Evolutionary conservation across 208 protist genomes (phyloP).

Genomic region (Acanthamoeba healyi): DNA sequence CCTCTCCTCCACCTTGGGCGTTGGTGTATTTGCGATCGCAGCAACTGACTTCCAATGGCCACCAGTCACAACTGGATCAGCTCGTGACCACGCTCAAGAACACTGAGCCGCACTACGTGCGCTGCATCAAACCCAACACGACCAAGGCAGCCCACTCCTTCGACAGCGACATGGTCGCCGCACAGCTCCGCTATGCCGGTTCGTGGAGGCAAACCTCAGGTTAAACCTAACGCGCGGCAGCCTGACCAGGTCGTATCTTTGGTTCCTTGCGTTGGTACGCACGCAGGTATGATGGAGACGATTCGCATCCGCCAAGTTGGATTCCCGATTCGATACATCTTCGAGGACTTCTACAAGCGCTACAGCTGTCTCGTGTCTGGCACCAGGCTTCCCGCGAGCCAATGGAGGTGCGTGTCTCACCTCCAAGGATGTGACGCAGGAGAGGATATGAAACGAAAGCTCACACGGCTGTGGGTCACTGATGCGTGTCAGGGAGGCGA

Average conservation of each 20-base stretch:
- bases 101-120: slow-evolving; percentile 67
- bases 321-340: neutral
- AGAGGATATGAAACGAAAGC: too few relatives aligned
- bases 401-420: neutral
- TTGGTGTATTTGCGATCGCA: too few relatives aligned
- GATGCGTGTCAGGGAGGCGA: neutral
- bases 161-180: slow-evolving; percentile 20
- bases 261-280: too few relatives aligned
- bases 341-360: slow-evolving; percentile 25
- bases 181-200: slow-evolving; percentile 61
- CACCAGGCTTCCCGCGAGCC: neutral
- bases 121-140: slow-evolving; percentile 64
- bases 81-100: neutral
- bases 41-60: neutral
- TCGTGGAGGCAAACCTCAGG: too few relatives aligned
- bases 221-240: neutral
- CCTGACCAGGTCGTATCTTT: too few relatives aligned
- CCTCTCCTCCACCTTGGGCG: neutral
- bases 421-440: neutral
- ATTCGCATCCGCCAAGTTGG: slow-evolving; percentile 13
- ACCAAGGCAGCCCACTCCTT: neutral
- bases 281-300: slow-evolving; percentile 35
- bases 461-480: neutral
- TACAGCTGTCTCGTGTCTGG: neutral
- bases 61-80: slow-evolving; percentile 19